Evolutionary conservation across 1,284 basidiomycete genomes (phyloP), one percentile per base, ranked within the genome.

Genomic region (Schizopora paradoxa): DNA sequence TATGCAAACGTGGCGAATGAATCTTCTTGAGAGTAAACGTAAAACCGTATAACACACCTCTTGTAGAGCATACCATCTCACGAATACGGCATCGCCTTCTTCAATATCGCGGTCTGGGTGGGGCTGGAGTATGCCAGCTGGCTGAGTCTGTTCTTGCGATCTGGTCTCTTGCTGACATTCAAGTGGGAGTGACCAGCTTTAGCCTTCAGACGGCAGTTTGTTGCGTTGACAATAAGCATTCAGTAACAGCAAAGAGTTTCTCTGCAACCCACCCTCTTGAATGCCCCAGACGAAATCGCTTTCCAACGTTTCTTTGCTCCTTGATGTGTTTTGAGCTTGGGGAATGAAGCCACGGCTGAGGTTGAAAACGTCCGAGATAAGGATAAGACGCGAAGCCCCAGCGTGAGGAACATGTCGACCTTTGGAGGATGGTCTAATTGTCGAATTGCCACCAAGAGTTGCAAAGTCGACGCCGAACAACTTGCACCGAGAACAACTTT

Each of bases 231-330:
- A 37, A 43, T 48, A 28, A 49, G 40, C 11, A 38, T n/a, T 39
- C 37, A 35, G 21, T 7, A 23, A 23, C 23, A 36, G 21, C 11
- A 41, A 26, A 32, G 29, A 5, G n/a, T 27, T 23, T 36, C 11
- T 38, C 14, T 38, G 11, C 14, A 6, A 65, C 79, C 40, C 56
- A 89, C 86, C 50, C 86, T 82, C 70, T 89, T 89, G 69, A 88
- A 89, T n/a, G 69, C 60, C 25, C 83, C 79, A 19, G 75, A 79
- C 13, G 75, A 73, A 29, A 88, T 65, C 1, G 82, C 79, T 51
- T 75, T 69, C 84, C 84, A 89, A 54, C 86, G 68, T 63, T 89
- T 89, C 68, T 87, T 88, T n/a, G 86, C 74, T 7, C 86, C 86
- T 3, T 75, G 79, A 61, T 88, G 85, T 0, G 81, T 76, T 63